Evolutionary conservation across 2,329 filamentous ascomycete genomes (phyloP).

Genomic region (Alternaria viburni): DNA sequence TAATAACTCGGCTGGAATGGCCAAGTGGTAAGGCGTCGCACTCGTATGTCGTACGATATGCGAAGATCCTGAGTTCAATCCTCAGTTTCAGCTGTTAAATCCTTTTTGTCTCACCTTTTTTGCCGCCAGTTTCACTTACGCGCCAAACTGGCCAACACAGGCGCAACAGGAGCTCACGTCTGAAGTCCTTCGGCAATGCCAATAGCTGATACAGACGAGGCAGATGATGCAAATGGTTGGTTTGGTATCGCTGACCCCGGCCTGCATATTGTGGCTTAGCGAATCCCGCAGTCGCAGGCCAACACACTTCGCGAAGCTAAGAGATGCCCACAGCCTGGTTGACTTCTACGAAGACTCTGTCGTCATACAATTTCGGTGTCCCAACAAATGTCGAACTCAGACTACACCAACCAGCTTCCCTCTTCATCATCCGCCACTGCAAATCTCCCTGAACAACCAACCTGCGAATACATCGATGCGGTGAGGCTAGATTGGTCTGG

Average conservation of each 20-base stretch:
- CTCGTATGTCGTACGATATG: constrained; percentile 23
- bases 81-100: constrained; percentile 18
- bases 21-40: constrained; percentile 35
- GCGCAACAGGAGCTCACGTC: not conserved
- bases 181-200: not conserved
- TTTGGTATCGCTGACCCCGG: not conserved
- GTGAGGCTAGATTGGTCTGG: not conserved
- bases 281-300: not conserved
- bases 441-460: no score
- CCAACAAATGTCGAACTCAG: no score
- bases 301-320: not conserved
- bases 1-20: constrained; percentile 17
- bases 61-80: constrained; percentile 32
- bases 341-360: rapidly evolving
- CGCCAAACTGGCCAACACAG: not conserved
- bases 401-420: rapidly evolving
- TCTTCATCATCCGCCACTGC: no score
- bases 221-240: rapidly evolving
- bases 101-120: not conserved
- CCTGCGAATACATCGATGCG: not conserved
- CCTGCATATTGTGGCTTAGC: not conserved
- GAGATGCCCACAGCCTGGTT: not conserved
- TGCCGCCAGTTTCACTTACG: not conserved
- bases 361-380: no score
- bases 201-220: not conserved